These are phyloP conservation scores for Multifurca ochricompacta DNA, from an alignment of 768 basidiomycete genomes.

Conservation along the genomic window DNA sequence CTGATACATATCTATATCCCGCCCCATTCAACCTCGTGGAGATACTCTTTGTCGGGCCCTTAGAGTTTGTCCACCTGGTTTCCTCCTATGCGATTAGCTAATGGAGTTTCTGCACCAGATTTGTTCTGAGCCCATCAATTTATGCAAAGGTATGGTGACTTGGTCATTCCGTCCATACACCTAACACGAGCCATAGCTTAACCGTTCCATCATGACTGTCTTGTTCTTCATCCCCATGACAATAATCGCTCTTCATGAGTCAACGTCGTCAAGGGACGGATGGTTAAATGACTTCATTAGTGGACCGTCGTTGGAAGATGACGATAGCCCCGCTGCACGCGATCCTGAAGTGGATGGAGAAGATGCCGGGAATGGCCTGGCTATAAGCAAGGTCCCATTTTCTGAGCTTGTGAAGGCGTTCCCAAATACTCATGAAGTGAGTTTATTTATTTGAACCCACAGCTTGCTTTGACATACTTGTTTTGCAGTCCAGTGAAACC, in stretches of 20 bases:
- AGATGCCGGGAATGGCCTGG: conserved; percentile 44
- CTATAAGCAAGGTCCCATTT: conserved; percentile 67
- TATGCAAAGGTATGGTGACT: conserved; percentile 48
- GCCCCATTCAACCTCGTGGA: conserved; percentile 92
- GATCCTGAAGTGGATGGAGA: conserved; percentile 57
- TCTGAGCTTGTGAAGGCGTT: conserved; percentile 61
- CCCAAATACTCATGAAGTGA: conserved; percentile 64
- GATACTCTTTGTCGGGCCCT: conserved; percentile 67
- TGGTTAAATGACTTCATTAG: conserved; percentile 69
- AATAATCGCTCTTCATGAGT: conserved; percentile 70
- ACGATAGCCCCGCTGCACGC: conserved; percentile 43
- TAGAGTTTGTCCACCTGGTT: conserved; percentile 54
- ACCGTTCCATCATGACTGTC: conserved; percentile 66
- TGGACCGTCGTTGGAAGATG: conserved; percentile 44
- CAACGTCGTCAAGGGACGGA: conserved; percentile 39
- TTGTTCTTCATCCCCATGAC: conserved; percentile 79
- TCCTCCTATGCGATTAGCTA: background rate
- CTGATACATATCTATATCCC: conserved; percentile 79
- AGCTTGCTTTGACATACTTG: background rate
- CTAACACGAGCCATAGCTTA: conserved; percentile 40
- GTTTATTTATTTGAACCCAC: conserved; percentile 23
- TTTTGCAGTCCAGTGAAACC: conserved; percentile 57
- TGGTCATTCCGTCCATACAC: conserved; percentile 9
- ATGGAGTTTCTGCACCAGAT: background rate
- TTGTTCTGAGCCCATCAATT: conserved; percentile 14